Evolutionary conservation across 352 stramenopile species (phyloP).

Genomic region (Pythium dissimile): DNA sequence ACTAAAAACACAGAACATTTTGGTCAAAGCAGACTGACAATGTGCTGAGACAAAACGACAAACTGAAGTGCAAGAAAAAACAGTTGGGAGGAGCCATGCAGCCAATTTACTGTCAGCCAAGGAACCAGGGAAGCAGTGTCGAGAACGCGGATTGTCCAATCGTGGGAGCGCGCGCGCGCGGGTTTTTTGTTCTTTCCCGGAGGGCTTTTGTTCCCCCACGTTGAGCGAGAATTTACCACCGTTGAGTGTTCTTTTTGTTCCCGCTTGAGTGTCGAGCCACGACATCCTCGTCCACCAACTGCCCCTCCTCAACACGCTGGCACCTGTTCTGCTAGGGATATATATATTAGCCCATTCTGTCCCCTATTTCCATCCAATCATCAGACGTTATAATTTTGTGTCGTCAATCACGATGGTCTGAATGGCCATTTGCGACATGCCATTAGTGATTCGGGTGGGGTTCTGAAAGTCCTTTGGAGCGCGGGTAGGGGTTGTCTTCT

Average conservation of each 20-base stretch:
- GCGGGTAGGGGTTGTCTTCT: no score
- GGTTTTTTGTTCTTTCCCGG: no score
- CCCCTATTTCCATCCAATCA: not conserved
- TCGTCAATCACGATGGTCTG: slow-evolving; percentile 1
- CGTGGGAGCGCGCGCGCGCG: no score
- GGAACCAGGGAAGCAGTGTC: no score
- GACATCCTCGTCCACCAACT: not conserved
- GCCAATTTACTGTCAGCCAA: no score
- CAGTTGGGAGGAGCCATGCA: no score
- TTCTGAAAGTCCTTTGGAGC: slow-evolving; percentile 4
- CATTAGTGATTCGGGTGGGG: slow-evolving; percentile 4
- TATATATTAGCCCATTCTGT: no score
- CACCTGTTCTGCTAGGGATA: no score
- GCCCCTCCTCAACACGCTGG: slow-evolving; percentile 7
- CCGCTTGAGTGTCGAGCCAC: not conserved
- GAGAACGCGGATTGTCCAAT: no score
- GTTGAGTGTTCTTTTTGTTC: slow-evolving; percentile 4
- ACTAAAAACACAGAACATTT: slow-evolving; percentile 2
- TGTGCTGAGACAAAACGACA: not conserved
- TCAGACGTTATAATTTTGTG: not conserved
- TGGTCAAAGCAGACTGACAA: not conserved
- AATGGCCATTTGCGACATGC: slow-evolving; percentile 17
- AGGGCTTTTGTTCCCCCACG: not conserved
- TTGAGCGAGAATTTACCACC: no score
- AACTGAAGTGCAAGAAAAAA: not conserved